phyloP scores from a whole-genome alignment of 2,329 filamentous ascomycete genomes.

The Fusarium sp. region DNA sequence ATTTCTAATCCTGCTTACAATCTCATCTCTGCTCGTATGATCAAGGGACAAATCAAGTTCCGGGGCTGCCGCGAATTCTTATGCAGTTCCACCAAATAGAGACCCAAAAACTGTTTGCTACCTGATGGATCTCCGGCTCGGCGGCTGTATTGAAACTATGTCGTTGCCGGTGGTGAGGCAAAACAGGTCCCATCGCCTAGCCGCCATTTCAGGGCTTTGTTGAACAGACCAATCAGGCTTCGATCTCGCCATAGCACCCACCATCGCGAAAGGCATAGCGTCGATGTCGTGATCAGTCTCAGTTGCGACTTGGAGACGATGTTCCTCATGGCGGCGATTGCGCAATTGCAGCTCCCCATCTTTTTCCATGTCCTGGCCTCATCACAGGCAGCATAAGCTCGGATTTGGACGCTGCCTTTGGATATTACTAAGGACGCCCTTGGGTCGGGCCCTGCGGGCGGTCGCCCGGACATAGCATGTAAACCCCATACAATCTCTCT shows the following conservation, averaged over 20 bases:
- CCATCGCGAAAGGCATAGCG: constrained; percentile 66
- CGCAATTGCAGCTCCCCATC: constrained; percentile 54
- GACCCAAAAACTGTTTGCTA: constrained; percentile 35
- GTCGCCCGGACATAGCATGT: constrained; percentile 50
- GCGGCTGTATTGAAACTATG: constrained; percentile 43
- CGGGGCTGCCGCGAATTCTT: constrained; percentile 21
- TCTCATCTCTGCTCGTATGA: constrained; percentile 5
- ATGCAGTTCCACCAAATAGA: constrained; percentile 25
- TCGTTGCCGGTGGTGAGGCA: constrained; percentile 44
- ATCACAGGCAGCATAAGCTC: constrained; percentile 41
- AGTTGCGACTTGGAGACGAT: constrained; percentile 51
- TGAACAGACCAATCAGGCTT: constrained; percentile 55
- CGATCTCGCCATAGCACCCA: constrained; percentile 40
- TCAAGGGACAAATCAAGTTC: constrained; percentile 15
- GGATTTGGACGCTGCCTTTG: constrained; percentile 43
- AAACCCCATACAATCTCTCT: constrained; percentile 41
- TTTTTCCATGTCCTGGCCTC: constrained; percentile 42
- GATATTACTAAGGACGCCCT: constrained; percentile 49
- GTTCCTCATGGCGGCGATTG: constrained; percentile 54
- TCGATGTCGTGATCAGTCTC: constrained; percentile 67
- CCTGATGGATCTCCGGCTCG: constrained; percentile 45
- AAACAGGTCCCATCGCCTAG: constrained; percentile 46
- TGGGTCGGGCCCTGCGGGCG: constrained; percentile 45
- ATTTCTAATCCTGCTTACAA: constrained; percentile 32
- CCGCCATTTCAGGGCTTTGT: constrained; percentile 42